These are phyloP conservation scores for Geotrichum armillariae DNA, from an alignment of 1,139 yeast genomes.

Conservation along the genomic window DNA sequence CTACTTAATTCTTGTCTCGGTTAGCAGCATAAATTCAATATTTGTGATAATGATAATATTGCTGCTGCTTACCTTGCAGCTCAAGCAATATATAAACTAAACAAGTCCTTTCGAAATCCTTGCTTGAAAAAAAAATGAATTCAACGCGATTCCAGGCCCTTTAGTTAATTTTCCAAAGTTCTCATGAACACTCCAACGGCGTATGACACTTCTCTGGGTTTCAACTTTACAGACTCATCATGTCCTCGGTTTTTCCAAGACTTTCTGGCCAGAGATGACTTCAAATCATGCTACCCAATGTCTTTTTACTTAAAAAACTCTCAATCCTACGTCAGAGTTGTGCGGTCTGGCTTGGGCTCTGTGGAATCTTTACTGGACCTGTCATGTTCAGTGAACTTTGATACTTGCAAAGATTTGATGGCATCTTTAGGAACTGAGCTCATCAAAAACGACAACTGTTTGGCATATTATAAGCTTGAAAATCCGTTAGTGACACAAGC, in stretches of 20 bases:
- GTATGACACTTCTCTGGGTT: conserved; percentile 39
- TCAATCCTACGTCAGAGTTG: conserved; percentile 33
- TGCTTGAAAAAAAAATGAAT: too few species aligned
- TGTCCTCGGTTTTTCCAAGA: conserved; percentile 34
- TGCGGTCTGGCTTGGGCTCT: conserved; percentile 30
- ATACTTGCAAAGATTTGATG: conserved; percentile 32
- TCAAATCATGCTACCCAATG: conserved; percentile 36
- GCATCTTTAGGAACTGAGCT: conserved; percentile 26
- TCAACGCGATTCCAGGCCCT: too few species aligned
- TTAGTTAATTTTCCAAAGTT: too few species aligned
- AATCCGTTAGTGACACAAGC: conserved; percentile 39
- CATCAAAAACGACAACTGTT: conserved; percentile 25
- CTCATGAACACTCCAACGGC: conserved; percentile 28
- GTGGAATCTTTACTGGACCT: conserved; percentile 32
- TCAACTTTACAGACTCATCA: conserved; percentile 32
- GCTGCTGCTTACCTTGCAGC: too few species aligned
- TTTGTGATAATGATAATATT: too few species aligned
- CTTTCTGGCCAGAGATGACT: conserved; percentile 31
- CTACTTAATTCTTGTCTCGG: too few species aligned
- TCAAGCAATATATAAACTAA: too few species aligned
- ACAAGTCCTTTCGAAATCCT: too few species aligned
- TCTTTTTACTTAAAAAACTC: conserved; percentile 37
- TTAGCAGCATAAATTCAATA: too few species aligned
- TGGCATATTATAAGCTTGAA: conserved; percentile 29
- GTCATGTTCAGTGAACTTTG: conserved; percentile 33